Base-by-base conservation (phyloP, 1,284 basidiomycete species). In the Exobasidium cylindrosporum region DNA sequence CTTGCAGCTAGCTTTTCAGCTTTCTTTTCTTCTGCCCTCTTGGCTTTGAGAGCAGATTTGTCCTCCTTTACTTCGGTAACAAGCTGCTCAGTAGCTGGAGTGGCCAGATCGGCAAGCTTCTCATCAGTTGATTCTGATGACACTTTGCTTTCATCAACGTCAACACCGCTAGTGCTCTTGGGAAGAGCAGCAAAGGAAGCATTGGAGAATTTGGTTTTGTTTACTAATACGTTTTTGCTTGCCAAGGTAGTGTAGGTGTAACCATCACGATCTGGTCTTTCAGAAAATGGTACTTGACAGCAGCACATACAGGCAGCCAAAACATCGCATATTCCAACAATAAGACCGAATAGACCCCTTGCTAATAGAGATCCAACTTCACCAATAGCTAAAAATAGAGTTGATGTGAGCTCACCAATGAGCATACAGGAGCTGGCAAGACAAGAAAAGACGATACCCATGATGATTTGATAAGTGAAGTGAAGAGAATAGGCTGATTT, bases 221-320 rank as follows among this genome's bases (percentile, higher is more conserved):
- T 45, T 23, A 17, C 23, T 11, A 45, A 14, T 45, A 14, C 43
- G 10, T 14, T n/a, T 10, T 10, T 28, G 2, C n/a, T 40, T 40
- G 53, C 53, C 53, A 44, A 30, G 3, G 56, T 57, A 3, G 53
- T 26, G 49, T 68, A 72, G 2, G 50, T 59, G 52, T 61, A 72
- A 17, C 46, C 61, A 14, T 49, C 32, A 2, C 71, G 63, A 26
- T 72, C 71, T 4, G 73, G 73, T 45, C 73, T 61, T 31, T 73
- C 63, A 1, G 57, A 59, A 63, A 64, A 75, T 0, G 71, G 73
- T 1, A 73, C 72, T 26, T 67, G 61, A 46, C 53, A 75, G 50
- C 73, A 75, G 57, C 73, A 75, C 53, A 64, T 65, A 50, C 66
- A 56, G n/a, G 71, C 71, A 1, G 73, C 73, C 0, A 75, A 64